Percentiles rank a stretch among this genome's conserved stretches.
Conservation (phyloP, 2,329 filamentous ascomycete genomes). For the Fusarium nematophilum region DNA sequence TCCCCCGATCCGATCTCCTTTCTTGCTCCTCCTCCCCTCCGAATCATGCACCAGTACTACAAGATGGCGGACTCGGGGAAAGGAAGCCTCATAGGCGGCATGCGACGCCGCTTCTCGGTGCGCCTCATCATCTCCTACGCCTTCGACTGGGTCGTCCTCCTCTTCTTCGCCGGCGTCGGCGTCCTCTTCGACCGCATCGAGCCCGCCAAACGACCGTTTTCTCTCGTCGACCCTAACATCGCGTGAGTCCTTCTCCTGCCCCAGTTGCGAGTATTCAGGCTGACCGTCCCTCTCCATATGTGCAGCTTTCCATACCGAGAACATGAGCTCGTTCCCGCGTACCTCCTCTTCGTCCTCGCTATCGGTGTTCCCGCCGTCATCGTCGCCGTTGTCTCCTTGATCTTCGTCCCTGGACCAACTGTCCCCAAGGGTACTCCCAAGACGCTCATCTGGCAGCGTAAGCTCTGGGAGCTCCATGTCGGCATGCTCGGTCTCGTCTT, state of each 20-base stretch:
- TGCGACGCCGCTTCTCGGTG: constrained; percentile 44
- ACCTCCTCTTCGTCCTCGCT: constrained; percentile 72
- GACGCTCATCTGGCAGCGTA: constrained; percentile 78
- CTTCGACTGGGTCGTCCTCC: constrained; percentile 78
- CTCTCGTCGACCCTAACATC: constrained; percentile 77
- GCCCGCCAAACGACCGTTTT: constrained; percentile 78
- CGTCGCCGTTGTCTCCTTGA: constrained; percentile 74
- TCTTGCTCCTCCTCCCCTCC: constrained; percentile 7
- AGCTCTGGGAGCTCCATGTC: constrained; percentile 90
- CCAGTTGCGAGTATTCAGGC: background rate
- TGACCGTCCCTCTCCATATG: constrained; percentile 11
- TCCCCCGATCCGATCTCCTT: constrained; percentile 21
- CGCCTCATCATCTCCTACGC: constrained; percentile 72
- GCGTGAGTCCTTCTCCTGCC: constrained; percentile 60
- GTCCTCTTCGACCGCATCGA: constrained; percentile 68
- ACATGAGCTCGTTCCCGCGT: constrained; percentile 77
- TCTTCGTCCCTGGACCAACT: constrained; percentile 78
- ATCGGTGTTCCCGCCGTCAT: constrained; percentile 73
- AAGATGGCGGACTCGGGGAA: constrained; percentile 42
- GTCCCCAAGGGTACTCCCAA: constrained; percentile 72
- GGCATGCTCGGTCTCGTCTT: constrained; percentile 86
- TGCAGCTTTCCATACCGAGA: constrained; percentile 75
- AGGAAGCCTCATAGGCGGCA: constrained; percentile 25
- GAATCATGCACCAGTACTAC: constrained; percentile 36
- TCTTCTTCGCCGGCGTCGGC: constrained; percentile 68